phyloP scores from a whole-genome alignment of 768 basidiomycete genomes.

The Cystofilobasidium ferigula region DNA sequence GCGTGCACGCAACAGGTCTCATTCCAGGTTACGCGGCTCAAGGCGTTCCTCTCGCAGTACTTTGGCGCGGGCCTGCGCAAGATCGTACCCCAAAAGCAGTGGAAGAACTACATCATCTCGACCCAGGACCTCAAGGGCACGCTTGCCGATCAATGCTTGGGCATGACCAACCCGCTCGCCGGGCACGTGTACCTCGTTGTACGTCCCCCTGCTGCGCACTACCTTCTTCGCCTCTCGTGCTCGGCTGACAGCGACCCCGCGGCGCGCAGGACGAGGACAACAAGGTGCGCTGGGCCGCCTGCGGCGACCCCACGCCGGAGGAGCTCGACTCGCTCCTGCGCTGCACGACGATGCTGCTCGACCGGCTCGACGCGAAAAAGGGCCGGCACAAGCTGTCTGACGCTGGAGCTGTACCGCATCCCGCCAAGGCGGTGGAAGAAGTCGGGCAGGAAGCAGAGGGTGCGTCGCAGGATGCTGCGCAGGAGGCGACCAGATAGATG shows the following conservation, averaged over 20 bases:
- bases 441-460: too few species aligned
- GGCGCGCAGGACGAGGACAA: conserved; percentile 18
- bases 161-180: conserved; percentile 11
- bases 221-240: background rate
- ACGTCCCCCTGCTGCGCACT: background rate
- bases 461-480: too few species aligned
- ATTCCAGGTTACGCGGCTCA: conserved; percentile 7
- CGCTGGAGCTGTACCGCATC: too few species aligned
- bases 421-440: too few species aligned
- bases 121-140: conserved; percentile 7
- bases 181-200: conserved; percentile 18
- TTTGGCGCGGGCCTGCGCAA: conserved; percentile 11
- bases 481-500: too few species aligned
- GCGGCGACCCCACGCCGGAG: background rate
- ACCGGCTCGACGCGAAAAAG: conserved; percentile 14
- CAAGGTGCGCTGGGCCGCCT: conserved; percentile 22
- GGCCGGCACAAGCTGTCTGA: background rate
- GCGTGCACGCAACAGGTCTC: background rate
- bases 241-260: background rate
- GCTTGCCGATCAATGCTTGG: conserved; percentile 1
- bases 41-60: conserved; percentile 11
- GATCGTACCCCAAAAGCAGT: background rate
- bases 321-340: conserved; percentile 15
- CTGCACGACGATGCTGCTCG: background rate
- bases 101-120: conserved; percentile 19